phyloP scores from a whole-genome alignment of 495 filamentous ascomycete genomes.

The Evernia prunastri region DNA sequence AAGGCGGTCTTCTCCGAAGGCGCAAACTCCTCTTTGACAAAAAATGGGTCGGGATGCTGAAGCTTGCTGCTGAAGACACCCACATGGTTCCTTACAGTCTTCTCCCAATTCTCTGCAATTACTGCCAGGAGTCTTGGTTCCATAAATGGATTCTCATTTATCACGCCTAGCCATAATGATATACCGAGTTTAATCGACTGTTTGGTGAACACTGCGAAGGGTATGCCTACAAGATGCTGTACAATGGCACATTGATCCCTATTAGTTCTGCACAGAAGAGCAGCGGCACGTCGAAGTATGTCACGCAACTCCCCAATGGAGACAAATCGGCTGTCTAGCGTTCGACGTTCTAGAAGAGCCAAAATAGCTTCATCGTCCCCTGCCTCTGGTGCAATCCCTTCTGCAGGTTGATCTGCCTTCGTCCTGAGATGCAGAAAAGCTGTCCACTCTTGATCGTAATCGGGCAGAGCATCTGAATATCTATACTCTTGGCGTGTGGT shows the following conservation, averaged over 20 bases:
- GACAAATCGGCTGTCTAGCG: constrained; percentile 56
- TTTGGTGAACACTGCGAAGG: constrained; percentile 87
- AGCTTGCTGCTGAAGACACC: constrained; percentile 77
- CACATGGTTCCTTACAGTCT: constrained; percentile 61
- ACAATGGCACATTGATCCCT: constrained; percentile 68
- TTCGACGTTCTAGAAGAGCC: constrained; percentile 59
- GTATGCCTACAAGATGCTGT: constrained; percentile 80
- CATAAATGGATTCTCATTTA: constrained; percentile 88
- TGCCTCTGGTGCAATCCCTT: constrained; percentile 38
- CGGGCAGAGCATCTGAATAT: constrained; percentile 62
- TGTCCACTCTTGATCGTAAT: constrained; percentile 56
- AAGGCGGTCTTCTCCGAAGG: constrained; percentile 79
- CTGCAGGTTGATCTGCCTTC: constrained; percentile 7
- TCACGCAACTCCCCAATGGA: constrained; percentile 72
- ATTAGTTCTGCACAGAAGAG: constrained; percentile 69
- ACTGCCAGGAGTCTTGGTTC: constrained; percentile 76
- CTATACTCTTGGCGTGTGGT: constrained; percentile 94
- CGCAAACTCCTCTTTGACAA: constrained; percentile 82
- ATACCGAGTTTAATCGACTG: constrained; percentile 92
- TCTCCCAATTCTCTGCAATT: constrained; percentile 82
- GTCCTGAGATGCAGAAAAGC: constrained; percentile 47
- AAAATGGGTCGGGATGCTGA: constrained; percentile 74
- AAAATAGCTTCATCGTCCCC: constrained; percentile 47
- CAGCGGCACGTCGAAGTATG: constrained; percentile 72
- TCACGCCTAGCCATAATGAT: constrained; percentile 91